Evolutionary conservation across 75 land plant genomes (phyloP).

Genomic region (Larix kaempferi): DNA sequence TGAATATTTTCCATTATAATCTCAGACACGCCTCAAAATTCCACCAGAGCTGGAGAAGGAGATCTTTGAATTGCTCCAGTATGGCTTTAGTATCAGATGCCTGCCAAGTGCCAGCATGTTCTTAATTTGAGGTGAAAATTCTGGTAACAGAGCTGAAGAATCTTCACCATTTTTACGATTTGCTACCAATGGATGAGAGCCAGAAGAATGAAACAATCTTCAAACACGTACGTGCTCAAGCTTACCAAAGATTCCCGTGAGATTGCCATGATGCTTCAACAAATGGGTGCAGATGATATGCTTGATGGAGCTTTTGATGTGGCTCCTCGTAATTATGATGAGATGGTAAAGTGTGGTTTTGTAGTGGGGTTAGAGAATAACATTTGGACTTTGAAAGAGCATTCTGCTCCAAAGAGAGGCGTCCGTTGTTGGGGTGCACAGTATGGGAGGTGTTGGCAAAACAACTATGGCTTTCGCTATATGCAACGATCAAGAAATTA

Average conservation of each 20-base stretch:
- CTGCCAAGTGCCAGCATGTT: background rate
- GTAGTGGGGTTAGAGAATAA: background rate
- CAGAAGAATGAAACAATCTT: background rate
- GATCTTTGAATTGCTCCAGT: background rate
- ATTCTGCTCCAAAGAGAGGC: background rate
- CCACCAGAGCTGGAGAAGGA: background rate
- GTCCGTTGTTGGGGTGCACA: background rate
- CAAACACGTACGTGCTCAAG: no score
- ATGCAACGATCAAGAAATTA: constrained; percentile 23
- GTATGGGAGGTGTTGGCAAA: constrained; percentile 2
- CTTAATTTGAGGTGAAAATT: background rate
- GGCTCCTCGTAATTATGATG: background rate
- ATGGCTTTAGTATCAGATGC: background rate
- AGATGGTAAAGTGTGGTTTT: background rate
- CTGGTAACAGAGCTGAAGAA: background rate
- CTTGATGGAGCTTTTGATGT: background rate
- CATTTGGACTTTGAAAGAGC: background rate
- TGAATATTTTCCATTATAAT: background rate
- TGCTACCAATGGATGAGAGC: no score
- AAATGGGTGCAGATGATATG: background rate
- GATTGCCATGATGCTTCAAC: background rate
- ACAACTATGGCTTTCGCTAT: constrained; percentile 1
- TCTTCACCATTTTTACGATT: no score
- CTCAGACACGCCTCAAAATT: background rate
- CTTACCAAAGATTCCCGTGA: background rate